A percentile compares a stretch with the other conserved stretches of the same genome.
Evolutionary conservation across 31 red algal genomes (phyloP).

Genomic region (Asparagopsis taxiformis): DNA sequence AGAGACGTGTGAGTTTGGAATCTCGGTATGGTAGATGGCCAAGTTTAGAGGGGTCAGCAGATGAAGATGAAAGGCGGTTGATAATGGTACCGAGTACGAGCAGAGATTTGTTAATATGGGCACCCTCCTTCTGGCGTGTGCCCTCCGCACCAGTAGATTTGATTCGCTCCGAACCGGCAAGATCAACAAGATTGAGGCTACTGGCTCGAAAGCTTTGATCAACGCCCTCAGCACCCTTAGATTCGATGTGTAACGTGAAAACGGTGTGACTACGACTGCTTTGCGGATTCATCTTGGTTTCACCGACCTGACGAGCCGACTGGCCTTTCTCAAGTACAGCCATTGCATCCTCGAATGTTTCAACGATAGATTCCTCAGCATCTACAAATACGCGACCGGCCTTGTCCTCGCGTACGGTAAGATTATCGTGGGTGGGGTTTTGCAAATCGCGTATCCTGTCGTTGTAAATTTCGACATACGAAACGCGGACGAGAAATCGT

Average conservation of each 20-base stretch:
- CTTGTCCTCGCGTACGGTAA: slow-evolving; percentile 54
- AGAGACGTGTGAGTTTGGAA: slow-evolving; percentile 83
- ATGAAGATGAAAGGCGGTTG: slow-evolving; percentile 49
- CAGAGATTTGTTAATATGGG: slow-evolving; percentile 85
- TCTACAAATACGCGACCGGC: slow-evolving; percentile 67
- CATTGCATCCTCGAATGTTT: slow-evolving; percentile 67
- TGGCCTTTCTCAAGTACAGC: slow-evolving; percentile 79
- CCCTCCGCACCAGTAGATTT: slow-evolving; percentile 76
- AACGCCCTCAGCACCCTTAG: slow-evolving; percentile 47
- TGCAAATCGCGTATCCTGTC: slow-evolving; percentile 74
- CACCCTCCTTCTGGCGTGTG: slow-evolving; percentile 75
- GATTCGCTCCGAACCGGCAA: slow-evolving; percentile 90
- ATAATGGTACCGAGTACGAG: slow-evolving; percentile 85
- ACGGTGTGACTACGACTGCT: slow-evolving; percentile 83
- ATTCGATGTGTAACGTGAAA: slow-evolving; percentile 64
- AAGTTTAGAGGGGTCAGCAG: slow-evolving; percentile 27
- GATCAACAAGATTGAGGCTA: slow-evolving; percentile 84
- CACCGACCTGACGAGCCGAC: slow-evolving; percentile 63
- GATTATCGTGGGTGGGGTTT: slow-evolving; percentile 36
- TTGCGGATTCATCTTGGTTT: slow-evolving; percentile 91
- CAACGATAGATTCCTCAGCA: slow-evolving; percentile 69
- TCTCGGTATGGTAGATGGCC: slow-evolving; percentile 88
- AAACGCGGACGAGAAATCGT: slow-evolving; percentile 36
- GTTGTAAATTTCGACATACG: slow-evolving; percentile 88
- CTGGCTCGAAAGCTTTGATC: slow-evolving; percentile 65